These are phyloP conservation scores for Trichomonas tenax DNA, from an alignment of 208 protist species.

Conservation along the genomic window DNA sequence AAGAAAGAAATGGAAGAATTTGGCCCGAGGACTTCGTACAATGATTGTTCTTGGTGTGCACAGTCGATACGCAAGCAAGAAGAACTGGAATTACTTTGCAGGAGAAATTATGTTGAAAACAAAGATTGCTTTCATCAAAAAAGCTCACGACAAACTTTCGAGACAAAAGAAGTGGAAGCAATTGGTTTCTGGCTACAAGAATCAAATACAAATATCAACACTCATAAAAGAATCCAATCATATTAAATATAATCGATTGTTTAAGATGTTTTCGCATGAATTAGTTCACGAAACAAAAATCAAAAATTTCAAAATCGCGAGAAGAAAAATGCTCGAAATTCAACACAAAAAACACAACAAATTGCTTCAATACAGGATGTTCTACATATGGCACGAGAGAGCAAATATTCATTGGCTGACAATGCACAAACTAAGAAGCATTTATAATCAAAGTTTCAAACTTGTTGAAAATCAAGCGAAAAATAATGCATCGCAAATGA, in stretches of 20 bases:
- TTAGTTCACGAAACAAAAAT: not conserved
- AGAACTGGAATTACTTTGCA: not conserved
- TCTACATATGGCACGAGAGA: not conserved
- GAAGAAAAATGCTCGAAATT: not conserved
- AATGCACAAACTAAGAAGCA: not conserved
- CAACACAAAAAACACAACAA: not conserved
- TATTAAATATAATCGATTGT: not conserved
- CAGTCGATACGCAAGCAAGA: not conserved
- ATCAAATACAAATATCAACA: not conserved
- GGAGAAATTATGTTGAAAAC: not conserved
- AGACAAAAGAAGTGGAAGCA: not conserved
- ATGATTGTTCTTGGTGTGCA: not conserved
- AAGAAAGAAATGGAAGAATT: not conserved
- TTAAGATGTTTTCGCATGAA: not conserved
- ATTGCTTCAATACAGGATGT: not conserved
- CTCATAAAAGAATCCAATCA: not conserved
- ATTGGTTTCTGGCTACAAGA: not conserved
- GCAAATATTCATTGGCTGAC: not conserved
- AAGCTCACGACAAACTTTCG: not conserved
- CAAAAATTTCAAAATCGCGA: not conserved
- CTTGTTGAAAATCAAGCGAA: not conserved
- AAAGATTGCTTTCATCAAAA: not conserved
- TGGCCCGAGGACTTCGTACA: not conserved
- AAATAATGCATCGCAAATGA: not conserved
- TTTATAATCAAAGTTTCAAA: not conserved